phyloP scores from a whole-genome alignment of 805 yeast genomes.

The Spathaspora gorwiae region DNA sequence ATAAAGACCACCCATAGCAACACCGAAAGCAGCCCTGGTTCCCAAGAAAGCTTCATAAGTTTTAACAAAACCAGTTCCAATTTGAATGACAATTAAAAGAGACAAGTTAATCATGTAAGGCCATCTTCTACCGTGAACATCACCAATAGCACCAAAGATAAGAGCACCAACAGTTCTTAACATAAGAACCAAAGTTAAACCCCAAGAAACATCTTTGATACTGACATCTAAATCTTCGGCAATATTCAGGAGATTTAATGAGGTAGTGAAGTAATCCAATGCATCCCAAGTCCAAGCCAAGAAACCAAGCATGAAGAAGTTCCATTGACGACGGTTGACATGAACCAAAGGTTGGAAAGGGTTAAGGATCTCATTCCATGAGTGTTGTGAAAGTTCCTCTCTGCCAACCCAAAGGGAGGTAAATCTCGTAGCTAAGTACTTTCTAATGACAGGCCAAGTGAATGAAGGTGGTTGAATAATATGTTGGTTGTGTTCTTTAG shows the following conservation, averaged over 20 bases:
- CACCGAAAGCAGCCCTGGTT: constrained; percentile 61
- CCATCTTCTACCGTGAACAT: constrained; percentile 63
- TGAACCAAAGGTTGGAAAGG: constrained; percentile 40
- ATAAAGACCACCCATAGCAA: constrained; percentile 69
- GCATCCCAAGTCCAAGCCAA: constrained; percentile 71
- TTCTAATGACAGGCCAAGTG: constrained; percentile 7
- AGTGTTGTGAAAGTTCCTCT: constrained; percentile 29
- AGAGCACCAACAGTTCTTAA: constrained; percentile 68
- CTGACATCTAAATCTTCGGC: constrained; percentile 44
- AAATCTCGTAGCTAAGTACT: constrained; percentile 43
- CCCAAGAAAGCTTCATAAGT: constrained; percentile 57
- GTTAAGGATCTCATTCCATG: constrained; percentile 39
- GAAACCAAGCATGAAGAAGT: constrained; percentile 55
- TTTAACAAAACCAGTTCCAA: constrained; percentile 63
- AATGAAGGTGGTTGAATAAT: constrained; percentile 22
- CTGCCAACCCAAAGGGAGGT: constrained; percentile 46
- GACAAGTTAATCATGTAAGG: constrained; percentile 51
- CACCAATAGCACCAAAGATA: constrained; percentile 58
- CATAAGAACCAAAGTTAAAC: constrained; percentile 68
- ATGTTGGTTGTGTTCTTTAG: constrained; percentile 6
- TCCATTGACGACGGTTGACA: constrained; percentile 45
- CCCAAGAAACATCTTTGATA: constrained; percentile 61
- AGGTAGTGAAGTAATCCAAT: constrained; percentile 63
- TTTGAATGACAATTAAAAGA: constrained; percentile 50
- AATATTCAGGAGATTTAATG: constrained; percentile 49